phyloP scores from a whole-genome alignment of 2,329 filamentous ascomycete species.

The Pseudocercospora eumusae region DNA sequence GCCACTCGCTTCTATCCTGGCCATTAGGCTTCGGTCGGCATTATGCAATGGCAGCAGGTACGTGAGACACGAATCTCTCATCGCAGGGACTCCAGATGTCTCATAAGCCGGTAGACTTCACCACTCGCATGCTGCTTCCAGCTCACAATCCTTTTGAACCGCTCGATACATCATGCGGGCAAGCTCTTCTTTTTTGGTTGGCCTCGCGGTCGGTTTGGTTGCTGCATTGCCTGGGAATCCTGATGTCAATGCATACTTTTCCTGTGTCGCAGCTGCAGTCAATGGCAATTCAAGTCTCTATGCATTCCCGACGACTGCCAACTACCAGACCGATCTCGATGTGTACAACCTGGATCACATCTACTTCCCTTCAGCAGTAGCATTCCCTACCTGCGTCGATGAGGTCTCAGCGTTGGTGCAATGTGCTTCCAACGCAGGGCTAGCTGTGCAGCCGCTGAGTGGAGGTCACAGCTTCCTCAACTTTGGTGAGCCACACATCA shows the following conservation, averaged over 20 bases:
- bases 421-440: conserved; percentile 10
- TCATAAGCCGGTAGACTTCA: conserved; percentile 1
- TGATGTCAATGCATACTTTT: conserved; percentile 8
- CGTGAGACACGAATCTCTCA: background rate
- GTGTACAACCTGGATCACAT: conserved; percentile 23
- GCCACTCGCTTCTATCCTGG: background rate
- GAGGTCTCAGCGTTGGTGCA: conserved; percentile 19
- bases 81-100: background rate
- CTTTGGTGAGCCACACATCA: conserved; percentile 2
- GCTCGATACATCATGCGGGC: background rate
- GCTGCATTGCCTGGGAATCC: conserved; percentile 7
- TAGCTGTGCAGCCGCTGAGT: conserved; percentile 18
- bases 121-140: background rate
- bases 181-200: conserved; percentile 5
- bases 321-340: conserved; percentile 14
- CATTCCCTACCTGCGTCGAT: conserved; percentile 12
- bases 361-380: conserved; percentile 19
- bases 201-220: conserved; percentile 7
- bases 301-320: conserved; percentile 12
- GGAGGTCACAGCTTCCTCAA: conserved; percentile 25
- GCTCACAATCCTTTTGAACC: conserved; percentile 4
- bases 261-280: conserved; percentile 19
- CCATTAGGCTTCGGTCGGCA: conserved; percentile 3
- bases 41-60: background rate
- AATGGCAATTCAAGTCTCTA: conserved; percentile 13